Evolutionary conservation across 805 yeast species (phyloP).

Genomic region (Nakazawaea holstii): DNA sequence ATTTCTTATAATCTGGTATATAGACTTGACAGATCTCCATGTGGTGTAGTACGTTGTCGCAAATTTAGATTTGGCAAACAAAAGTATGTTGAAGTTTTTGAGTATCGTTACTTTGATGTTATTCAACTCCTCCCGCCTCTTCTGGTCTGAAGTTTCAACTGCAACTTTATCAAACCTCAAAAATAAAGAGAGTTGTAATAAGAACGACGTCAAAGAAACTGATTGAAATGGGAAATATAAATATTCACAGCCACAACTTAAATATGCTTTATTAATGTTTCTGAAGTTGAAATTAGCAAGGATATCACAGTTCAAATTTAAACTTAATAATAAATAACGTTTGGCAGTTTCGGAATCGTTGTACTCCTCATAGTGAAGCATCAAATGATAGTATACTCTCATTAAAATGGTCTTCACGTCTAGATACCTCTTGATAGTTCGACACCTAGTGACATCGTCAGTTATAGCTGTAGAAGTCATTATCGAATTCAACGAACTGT

Average conservation of each 20-base stretch:
- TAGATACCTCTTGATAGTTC: conserved; percentile 17
- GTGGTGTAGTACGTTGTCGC: not conserved
- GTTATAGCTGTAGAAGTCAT: conserved; percentile 16
- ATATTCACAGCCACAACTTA: conserved; percentile 2
- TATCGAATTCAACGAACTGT: conserved; percentile 8
- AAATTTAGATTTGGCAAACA: conserved; percentile 5
- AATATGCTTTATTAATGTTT: conserved; percentile 3
- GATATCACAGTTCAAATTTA: conserved; percentile 31
- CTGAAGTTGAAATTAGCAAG: conserved; percentile 27
- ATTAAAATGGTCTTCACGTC: conserved; percentile 28
- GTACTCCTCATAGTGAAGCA: conserved; percentile 30
- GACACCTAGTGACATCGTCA: conserved; percentile 19
- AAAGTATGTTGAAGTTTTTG: conserved; percentile 36
- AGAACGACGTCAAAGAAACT: conserved; percentile 15
- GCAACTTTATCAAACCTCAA: conserved; percentile 24
- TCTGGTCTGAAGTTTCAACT: not conserved
- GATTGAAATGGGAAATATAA: conserved; percentile 23
- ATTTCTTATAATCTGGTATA: not conserved
- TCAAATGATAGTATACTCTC: conserved; percentile 36
- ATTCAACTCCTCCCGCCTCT: not conserved
- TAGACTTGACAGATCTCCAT: not conserved
- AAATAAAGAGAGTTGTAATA: conserved; percentile 16
- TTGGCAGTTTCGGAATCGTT: conserved; percentile 26
- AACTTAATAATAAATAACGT: conserved; percentile 29
- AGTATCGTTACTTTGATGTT: conserved; percentile 12